These are phyloP conservation scores for Picochlorum sp. DNA, from an alignment of 139 green algal genomes.

Conservation along the genomic window DNA sequence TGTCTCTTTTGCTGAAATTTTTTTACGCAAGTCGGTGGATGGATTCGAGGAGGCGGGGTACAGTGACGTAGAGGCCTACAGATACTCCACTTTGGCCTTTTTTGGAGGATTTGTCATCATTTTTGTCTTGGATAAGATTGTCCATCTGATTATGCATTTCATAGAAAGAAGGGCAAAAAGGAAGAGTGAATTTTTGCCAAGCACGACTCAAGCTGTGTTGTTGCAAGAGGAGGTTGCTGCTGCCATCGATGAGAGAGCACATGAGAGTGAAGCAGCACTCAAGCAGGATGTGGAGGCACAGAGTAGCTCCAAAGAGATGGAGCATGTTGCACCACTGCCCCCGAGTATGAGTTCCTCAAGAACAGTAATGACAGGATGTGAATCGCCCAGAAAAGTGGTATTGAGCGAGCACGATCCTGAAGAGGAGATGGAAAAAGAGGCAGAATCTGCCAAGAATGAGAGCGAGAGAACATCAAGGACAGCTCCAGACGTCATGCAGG, in stretches of 20 bases:
- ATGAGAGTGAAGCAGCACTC: no score
- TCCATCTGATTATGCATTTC: conserved; percentile 28
- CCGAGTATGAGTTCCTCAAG: background rate
- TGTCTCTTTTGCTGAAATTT: conserved; percentile 62
- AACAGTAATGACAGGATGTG: background rate
- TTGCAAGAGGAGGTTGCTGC: conserved; percentile 1
- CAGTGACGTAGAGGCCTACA: conserved; percentile 22
- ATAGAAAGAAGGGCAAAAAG: background rate
- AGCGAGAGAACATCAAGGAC: background rate
- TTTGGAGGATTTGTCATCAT: conserved; percentile 50
- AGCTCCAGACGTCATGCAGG: conserved; percentile 13
- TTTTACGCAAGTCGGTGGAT: conserved; percentile 37
- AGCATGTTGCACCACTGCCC: no score
- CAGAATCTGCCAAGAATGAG: background rate
- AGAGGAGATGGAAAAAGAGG: background rate
- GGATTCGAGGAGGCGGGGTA: conserved; percentile 35
- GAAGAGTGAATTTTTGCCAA: conserved; percentile 2
- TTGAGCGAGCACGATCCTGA: background rate
- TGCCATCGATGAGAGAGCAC: no score
- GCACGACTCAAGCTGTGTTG: conserved; percentile 9
- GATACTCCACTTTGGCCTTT: conserved; percentile 52
- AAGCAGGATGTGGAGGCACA: no score
- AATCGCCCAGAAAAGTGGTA: background rate
- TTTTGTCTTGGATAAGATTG: conserved; percentile 38
- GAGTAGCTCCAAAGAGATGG: no score